These are phyloP conservation scores for Hypoxylon sp. DNA, from an alignment of 2,329 filamentous ascomycete species.

Conservation along the genomic window DNA sequence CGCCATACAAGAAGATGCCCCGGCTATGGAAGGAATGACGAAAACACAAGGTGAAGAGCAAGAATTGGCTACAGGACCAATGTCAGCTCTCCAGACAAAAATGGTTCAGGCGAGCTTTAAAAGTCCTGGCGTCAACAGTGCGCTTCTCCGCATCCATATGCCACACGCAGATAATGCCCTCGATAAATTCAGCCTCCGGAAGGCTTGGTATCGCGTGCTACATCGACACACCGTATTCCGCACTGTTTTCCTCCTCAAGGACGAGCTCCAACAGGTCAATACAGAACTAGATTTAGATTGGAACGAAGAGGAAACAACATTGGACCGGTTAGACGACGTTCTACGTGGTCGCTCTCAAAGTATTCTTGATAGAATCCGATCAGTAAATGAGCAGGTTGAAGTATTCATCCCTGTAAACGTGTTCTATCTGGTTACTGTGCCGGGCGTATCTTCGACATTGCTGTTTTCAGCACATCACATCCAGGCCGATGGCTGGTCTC, in stretches of 20 bases:
- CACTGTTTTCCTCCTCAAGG: neutral
- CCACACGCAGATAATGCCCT: neutral
- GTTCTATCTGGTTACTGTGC: neutral
- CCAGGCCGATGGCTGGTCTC: neutral
- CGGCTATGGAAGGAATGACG: neutral
- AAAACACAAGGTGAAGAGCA: conserved; percentile 1
- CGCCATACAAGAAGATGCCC: neutral
- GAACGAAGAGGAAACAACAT: conserved; percentile 2
- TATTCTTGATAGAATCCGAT: neutral
- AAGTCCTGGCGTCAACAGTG: conserved; percentile 17
- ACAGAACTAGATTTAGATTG: neutral
- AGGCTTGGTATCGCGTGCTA: neutral
- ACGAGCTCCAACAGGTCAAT: neutral
- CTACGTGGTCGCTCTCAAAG: neutral
- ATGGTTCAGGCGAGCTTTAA: conserved; percentile 29
- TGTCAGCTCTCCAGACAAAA: conserved; percentile 24
- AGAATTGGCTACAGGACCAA: conserved; percentile 11
- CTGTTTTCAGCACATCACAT: neutral
- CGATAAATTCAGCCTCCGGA: neutral
- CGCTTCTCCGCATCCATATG: conserved; percentile 26
- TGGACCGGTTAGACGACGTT: neutral
- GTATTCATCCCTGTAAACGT: conserved; percentile 1
- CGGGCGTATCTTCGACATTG: neutral
- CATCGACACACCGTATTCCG: neutral
- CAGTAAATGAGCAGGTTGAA: neutral